Evolutionary conservation across 148 eudicot genomes (phyloP), one percentile per base, ranked within the genome.

Genomic region (Camellia sinensis): DNA sequence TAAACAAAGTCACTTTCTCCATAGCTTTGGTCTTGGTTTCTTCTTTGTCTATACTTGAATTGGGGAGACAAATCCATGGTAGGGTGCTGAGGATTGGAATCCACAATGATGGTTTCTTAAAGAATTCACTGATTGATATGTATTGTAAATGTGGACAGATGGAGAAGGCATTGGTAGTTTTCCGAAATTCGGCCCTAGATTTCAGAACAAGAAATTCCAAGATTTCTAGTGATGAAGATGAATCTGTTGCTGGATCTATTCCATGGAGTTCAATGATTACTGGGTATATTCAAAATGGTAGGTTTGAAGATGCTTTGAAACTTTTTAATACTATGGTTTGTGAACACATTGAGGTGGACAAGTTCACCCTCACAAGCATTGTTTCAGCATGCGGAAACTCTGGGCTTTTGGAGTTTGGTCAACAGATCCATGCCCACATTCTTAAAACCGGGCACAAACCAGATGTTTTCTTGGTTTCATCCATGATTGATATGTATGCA

Each of bases 401-500:
- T 80, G 91, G 91, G 69, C 84, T 90, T 86, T 85, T 94, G 82
- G 89, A 83, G 77, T 87, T 92, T 53, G 97, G 98, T 62, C 88
- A 87, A 79, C 95, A 91, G 78, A 85, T 94, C 57, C 97, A 94
- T 80, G 86, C 87, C 52, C 81, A 78, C 54, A 45, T 88, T 15
- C 79, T 81, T 66, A 94, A 94, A 82, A 50, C 43, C 45, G 97
- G 93, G 64, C 86, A 87, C 59, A 78, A 64, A 68, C 44, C 80
- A 48, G 95, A 94, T 89, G 71, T 89, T 53, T 76, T 88, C 70
- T 79, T 91, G 71, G 70, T 79, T 79, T 90, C 97, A 40, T 86
- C 97, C 43, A 85, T 92, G 91, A 87, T 94, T 77, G 94, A 94
- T 81, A 92, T 92, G 98, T 94, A 94, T 71, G 87, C 91, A 15